Evolutionary conservation across 2,329 filamentous ascomycete genomes (phyloP).

Genomic region (Bertia moriformis): DNA sequence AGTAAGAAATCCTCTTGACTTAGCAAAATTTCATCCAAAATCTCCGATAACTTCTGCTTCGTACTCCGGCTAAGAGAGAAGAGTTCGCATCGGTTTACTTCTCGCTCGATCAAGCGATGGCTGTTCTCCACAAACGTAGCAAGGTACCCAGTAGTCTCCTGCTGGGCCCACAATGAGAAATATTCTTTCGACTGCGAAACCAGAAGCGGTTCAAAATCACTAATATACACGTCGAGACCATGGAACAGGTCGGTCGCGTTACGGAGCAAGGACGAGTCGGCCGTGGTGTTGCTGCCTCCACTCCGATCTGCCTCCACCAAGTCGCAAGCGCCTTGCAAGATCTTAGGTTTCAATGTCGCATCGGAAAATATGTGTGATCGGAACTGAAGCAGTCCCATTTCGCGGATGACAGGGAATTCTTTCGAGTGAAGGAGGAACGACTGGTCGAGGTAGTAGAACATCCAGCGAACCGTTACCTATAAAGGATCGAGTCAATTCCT

Average conservation of each 20-base stretch:
- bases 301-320: conserved; percentile 19
- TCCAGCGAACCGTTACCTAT: conserved; percentile 64
- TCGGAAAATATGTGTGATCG: conserved; percentile 37
- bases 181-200: conserved; percentile 35
- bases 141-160: conserved; percentile 29
- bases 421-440: conserved; percentile 69
- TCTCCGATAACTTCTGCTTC: conserved; percentile 34
- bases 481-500: conserved; percentile 1
- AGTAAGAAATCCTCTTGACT: conserved; percentile 53
- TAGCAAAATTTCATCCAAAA: conserved; percentile 54
- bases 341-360: conserved; percentile 1
- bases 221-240: conserved; percentile 40
- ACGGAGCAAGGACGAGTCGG: conserved; percentile 29
- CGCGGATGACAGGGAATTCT: conserved; percentile 58
- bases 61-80: conserved; percentile 42
- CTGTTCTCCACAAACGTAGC: conserved; percentile 38
- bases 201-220: conserved; percentile 41
- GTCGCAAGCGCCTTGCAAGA: conserved; percentile 8
- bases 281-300: conserved; percentile 17
- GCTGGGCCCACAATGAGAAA: conserved; percentile 34
- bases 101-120: conserved; percentile 34
- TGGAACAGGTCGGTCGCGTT: conserved; percentile 45
- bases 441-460: conserved; percentile 88
- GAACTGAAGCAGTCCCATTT: conserved; percentile 68
- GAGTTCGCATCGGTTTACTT: conserved; percentile 38